phyloP scores from a whole-genome alignment of 192 early-diverging fungal genomes.

The Rhizoclosmatium globosum region DNA sequence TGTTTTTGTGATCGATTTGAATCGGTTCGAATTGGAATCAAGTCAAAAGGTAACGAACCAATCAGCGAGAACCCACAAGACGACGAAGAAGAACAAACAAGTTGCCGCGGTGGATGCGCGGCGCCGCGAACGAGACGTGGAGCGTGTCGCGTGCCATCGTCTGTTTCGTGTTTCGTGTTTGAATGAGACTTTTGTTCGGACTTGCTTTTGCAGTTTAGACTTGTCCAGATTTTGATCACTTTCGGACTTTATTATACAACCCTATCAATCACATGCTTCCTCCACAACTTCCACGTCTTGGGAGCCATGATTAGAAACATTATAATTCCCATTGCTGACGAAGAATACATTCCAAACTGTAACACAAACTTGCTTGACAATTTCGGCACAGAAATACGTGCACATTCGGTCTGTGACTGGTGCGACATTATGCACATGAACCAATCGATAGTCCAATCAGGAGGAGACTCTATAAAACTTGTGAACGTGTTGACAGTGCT shows the following conservation, averaged over 20 bases:
- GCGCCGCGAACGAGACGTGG: conserved; percentile 10
- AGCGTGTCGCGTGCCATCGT: conserved; percentile 17
- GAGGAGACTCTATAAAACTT: no score
- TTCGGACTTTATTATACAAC: no score
- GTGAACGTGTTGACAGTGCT: no score
- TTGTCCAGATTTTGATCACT: no score
- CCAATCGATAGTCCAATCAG: not conserved
- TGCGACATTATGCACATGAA: not conserved
- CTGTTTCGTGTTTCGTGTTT: not conserved
- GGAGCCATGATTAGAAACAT: not conserved
- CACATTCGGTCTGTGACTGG: not conserved
- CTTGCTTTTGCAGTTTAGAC: no score
- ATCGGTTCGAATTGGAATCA: not conserved
- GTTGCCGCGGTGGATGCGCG: conserved; percentile 33
- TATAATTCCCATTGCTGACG: not conserved
- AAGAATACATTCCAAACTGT: not conserved
- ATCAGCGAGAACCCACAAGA: conserved; percentile 22
- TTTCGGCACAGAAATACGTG: not conserved
- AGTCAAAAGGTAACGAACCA: conserved; percentile 5
- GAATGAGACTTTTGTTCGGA: no score
- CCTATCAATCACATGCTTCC: no score
- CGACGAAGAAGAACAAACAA: conserved; percentile 27
- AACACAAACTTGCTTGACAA: not conserved
- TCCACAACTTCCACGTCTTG: not conserved
- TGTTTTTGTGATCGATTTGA: not conserved